These are phyloP conservation scores for Cercospora sp. DNA, from an alignment of 2,329 filamentous ascomycete genomes.

Conservation along the genomic window DNA sequence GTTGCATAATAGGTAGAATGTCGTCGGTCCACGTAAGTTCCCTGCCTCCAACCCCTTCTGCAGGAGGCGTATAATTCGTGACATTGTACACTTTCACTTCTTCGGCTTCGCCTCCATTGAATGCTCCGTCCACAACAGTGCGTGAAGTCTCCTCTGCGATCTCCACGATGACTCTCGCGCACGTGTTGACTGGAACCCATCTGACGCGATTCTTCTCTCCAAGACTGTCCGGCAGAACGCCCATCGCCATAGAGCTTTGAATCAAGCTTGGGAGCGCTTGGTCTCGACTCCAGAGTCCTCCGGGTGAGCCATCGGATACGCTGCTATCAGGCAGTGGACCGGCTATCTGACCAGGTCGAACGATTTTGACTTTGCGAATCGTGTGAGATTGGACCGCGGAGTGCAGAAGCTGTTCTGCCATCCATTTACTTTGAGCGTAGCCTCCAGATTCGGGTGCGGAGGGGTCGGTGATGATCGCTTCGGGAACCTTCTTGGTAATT, in stretches of 20 bases:
- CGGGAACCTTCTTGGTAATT: conserved; percentile 32
- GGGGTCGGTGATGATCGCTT: conserved; percentile 29
- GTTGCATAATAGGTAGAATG: background rate
- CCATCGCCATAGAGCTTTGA: conserved; percentile 52
- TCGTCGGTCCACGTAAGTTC: background rate
- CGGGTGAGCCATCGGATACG: conserved; percentile 11
- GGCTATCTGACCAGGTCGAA: conserved; percentile 33
- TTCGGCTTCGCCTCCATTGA: background rate
- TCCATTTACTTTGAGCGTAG: conserved; percentile 43
- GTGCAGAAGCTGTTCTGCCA: conserved; percentile 36
- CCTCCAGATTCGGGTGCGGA: conserved; percentile 31
- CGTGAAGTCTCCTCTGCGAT: background rate
- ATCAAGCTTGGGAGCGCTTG: conserved; percentile 57
- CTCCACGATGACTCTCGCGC: background rate
- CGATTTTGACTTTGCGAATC: conserved; percentile 15
- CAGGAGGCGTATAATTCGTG: background rate
- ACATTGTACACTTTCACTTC: background rate
- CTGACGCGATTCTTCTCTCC: conserved; percentile 51
- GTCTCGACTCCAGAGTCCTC: conserved; percentile 53
- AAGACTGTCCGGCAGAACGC: conserved; percentile 49
- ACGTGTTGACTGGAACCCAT: conserved; percentile 55
- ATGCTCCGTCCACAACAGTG: background rate
- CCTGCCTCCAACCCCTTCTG: background rate
- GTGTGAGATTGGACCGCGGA: background rate
- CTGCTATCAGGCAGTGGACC: conserved; percentile 20